Evolutionary conservation across 139 green algal species (phyloP).

Genomic region (Picochlorum costavermella): DNA sequence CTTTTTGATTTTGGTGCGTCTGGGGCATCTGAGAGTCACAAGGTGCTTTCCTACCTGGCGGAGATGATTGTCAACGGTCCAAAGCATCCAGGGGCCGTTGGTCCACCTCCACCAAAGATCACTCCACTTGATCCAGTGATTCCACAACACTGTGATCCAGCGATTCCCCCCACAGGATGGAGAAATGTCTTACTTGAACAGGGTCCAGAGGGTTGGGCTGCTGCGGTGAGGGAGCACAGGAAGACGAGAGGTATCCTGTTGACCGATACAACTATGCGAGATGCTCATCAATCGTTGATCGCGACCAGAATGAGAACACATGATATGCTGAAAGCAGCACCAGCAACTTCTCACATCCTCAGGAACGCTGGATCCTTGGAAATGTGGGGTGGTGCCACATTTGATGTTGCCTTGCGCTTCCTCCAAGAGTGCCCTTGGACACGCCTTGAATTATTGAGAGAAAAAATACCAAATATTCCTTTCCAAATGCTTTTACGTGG

Average conservation of each 20-base stretch:
- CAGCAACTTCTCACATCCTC: constrained; percentile 60
- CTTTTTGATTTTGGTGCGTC: constrained; percentile 51
- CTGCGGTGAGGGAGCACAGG: constrained; percentile 66
- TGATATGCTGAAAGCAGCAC: constrained; percentile 74
- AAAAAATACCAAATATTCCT: constrained; percentile 82
- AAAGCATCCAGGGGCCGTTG: constrained; percentile 70
- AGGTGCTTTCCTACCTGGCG: constrained; percentile 75
- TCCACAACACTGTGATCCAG: constrained; percentile 24
- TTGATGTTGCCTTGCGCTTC: constrained; percentile 86
- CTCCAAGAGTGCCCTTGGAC: constrained; percentile 87
- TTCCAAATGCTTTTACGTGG: constrained; percentile 94
- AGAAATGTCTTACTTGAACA: constrained; percentile 55
- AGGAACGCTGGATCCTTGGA: constrained; percentile 66
- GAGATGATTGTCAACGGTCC: constrained; percentile 77
- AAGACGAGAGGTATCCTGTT: constrained; percentile 65
- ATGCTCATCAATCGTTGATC: constrained; percentile 86
- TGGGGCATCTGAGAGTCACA: constrained; percentile 9
- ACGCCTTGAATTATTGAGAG: constrained; percentile 75
- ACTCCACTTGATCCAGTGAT: constrained; percentile 32
- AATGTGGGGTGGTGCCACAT: constrained; percentile 91
- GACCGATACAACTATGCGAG: constrained; percentile 88
- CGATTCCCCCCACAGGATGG: constrained; percentile 53
- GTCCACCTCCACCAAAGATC: constrained; percentile 38
- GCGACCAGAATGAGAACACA: constrained; percentile 59
- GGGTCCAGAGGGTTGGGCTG: constrained; percentile 77